Conservation (phyloP, 192 early-diverging fungal genomes). For the Kickxella alabastrina region DNA sequence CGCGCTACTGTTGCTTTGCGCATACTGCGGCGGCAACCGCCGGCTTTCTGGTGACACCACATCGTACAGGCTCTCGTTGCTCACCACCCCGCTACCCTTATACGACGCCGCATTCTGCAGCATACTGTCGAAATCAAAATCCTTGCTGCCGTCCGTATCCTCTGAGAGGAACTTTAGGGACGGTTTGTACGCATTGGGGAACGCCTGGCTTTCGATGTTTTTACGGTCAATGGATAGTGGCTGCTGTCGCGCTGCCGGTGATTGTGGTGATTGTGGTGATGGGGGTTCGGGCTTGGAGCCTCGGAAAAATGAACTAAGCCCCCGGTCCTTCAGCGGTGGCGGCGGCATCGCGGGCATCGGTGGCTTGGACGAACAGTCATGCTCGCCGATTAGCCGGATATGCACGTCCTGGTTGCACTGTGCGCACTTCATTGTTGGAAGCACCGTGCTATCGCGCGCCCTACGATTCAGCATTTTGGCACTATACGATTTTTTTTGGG, state of each 20-base stretch:
- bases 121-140: conserved; percentile 48
- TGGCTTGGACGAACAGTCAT: conserved; percentile 36
- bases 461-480: conserved; percentile 32
- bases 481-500: conserved; percentile 11
- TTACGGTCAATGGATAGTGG: not conserved
- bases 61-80: conserved; percentile 11
- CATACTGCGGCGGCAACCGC: conserved; percentile 13
- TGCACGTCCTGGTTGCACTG: conserved; percentile 51
- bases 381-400: conserved; percentile 44
- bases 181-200: conserved; percentile 40
- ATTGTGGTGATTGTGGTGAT: no score
- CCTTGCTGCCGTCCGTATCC: conserved; percentile 18
- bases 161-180: conserved; percentile 27
- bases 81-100: conserved; percentile 1
- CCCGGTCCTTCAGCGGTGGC: conserved; percentile 11
- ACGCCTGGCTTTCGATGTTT: conserved; percentile 23
- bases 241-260: conserved; percentile 2
- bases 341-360: conserved; percentile 20
- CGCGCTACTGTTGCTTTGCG: conserved; percentile 17
- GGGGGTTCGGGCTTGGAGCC: conserved; percentile 7
- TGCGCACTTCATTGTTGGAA: conserved; percentile 50
- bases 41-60: conserved; percentile 5
- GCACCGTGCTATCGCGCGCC: conserved; percentile 44
- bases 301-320: conserved; percentile 42
- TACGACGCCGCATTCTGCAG: conserved; percentile 26